Base-by-base conservation (phyloP, 2,329 filamentous ascomycete genomes). In the Xylaria sp. region DNA sequence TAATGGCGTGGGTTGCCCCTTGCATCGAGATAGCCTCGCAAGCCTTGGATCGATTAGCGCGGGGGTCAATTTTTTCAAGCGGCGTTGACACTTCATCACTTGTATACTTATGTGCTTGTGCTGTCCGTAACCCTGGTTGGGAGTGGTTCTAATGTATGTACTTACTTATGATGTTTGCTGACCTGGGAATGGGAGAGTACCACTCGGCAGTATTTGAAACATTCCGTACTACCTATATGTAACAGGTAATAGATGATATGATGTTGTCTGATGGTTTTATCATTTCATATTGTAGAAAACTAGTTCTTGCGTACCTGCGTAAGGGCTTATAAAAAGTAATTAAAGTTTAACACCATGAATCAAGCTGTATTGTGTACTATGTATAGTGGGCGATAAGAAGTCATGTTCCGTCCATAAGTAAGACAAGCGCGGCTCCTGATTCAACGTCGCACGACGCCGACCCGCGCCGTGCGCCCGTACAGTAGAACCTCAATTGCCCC, bases 361-460 rank as follows among this genome's bases (percentile, higher is more conserved):
- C 46, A n/a, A 50, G 46, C 46, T 28, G 12, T 48, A 46, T 5
- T 5, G 13, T 15, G 5, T 18, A 13, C 23, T 15, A 9, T 28
- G 7, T 28, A 28, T 46, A 25, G 45, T 48, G 45, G 20, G 45
- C 23, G 45, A 15, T 48, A 48, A 15, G 45, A 48, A 48, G 48
- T n/a, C 28, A 20, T 52, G 48, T 32, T n/a, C 18, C 4, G 28
- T 34, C 13, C 13, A 3, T 50, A 8, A 15, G 46, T 6, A 28
- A 34, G 32, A 55, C 30, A 20, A 18, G 48, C 13, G 39, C 23
- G 34, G 53, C 50, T 32, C 61, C 53, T 59, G 61, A 64, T 58
- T 52, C 61, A 59, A 60, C 20, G 25, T 53, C 23, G 45, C 25
- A 45, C 45, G 3, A 20, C 61, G 20, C 60, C 25, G 48, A 36